These are phyloP conservation scores for Silene coronaria DNA, from an alignment of 179 eudicot species.

Conservation along the genomic window DNA sequence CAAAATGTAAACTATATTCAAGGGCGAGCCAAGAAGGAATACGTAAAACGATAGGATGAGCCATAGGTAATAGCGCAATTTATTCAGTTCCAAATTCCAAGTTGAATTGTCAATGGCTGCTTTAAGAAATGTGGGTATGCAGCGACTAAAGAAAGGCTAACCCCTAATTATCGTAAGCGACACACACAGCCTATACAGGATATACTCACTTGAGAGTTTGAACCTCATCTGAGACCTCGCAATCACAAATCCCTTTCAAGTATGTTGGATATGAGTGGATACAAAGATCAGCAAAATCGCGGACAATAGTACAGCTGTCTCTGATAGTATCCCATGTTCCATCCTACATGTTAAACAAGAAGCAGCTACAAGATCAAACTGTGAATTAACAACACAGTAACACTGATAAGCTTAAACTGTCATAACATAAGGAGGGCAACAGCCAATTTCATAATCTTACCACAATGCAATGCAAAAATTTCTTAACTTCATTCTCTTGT, in stretches of 20 bases:
- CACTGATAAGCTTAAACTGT: neutral
- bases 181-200: neutral
- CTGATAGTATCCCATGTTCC: slow-evolving; percentile 82
- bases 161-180: neutral
- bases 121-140: neutral
- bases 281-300: slow-evolving; percentile 84
- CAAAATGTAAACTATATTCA: too few relatives aligned
- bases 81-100: too few relatives aligned
- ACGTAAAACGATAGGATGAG: too few relatives aligned
- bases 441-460: slow-evolving; percentile 32
- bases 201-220: slow-evolving; percentile 59
- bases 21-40: too few relatives aligned
- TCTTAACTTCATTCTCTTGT: slow-evolving; percentile 52
- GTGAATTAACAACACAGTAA: slow-evolving; percentile 4
- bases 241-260: slow-evolving; percentile 65
- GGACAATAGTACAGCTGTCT: slow-evolving; percentile 82
- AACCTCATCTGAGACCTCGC: slow-evolving; percentile 38
- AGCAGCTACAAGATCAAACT: slow-evolving; percentile 11
- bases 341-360: slow-evolving; percentile 42
- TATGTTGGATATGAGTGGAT: slow-evolving; percentile 69
- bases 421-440: neutral
- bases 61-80: too few relatives aligned
- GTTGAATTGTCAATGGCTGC: too few relatives aligned
- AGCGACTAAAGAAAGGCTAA: neutral
- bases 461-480: slow-evolving; percentile 74